These are phyloP conservation scores for Verticillium klebahnii DNA, from an alignment of 2,329 filamentous ascomycete species.

Conservation along the genomic window DNA sequence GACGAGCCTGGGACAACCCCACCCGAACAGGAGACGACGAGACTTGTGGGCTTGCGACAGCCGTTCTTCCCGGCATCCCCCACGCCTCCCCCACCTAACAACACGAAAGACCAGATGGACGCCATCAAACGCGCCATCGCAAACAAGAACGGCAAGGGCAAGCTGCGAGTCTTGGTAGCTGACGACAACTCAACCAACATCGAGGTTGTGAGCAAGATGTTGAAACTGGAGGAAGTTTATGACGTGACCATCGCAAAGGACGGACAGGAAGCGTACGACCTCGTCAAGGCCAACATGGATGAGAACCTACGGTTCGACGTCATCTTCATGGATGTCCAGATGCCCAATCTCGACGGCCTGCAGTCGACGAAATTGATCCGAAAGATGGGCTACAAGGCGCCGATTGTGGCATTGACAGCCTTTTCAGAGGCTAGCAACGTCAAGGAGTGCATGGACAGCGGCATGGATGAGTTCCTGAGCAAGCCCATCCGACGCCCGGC, in stretches of 20 bases:
- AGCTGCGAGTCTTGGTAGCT: constrained; percentile 78
- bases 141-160: constrained; percentile 53
- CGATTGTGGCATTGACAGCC: constrained; percentile 86
- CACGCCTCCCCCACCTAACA: constrained; percentile 23
- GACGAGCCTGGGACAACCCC: constrained; percentile 18
- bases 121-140: constrained; percentile 62
- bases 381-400: constrained; percentile 78
- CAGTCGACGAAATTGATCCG: constrained; percentile 83
- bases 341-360: constrained; percentile 88
- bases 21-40: constrained; percentile 25
- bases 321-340: constrained; percentile 95
- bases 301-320: constrained; percentile 70
- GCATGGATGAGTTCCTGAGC: constrained; percentile 85
- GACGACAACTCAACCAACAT: constrained; percentile 62
- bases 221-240: constrained; percentile 74
- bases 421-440: constrained; percentile 89
- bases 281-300: constrained; percentile 79
- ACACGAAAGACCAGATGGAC: constrained; percentile 56
- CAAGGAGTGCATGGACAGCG: constrained; percentile 78
- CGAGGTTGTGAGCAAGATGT: constrained; percentile 55
- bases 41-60: constrained; percentile 75
- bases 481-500: constrained; percentile 77
- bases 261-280: constrained; percentile 81
- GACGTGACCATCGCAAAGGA: constrained; percentile 86
- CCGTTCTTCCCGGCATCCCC: constrained; percentile 65